Base-by-base conservation (phyloP, 2,329 filamentous ascomycete genomes). In the Daldinia sp. region DNA sequence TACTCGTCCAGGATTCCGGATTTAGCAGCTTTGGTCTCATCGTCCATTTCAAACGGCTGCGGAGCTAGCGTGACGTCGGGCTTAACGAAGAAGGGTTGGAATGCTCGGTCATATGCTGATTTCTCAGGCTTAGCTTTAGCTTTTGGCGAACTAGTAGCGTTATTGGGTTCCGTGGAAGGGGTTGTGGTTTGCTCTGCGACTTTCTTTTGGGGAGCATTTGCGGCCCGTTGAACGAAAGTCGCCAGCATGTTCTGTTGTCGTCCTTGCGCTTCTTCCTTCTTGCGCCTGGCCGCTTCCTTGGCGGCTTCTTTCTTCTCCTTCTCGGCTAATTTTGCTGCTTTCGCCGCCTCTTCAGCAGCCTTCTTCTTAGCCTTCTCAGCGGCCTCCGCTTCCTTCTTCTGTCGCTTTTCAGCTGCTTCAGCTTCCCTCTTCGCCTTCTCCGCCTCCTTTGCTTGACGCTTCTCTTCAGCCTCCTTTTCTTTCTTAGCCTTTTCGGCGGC, bases 41-140 rank as follows among this genome's bases (percentile, higher is more conserved):
- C 77, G 71, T 93, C 89, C 77, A 90, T 84, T 42, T 84, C 78
- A 30, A 88, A 88, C 2, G 82, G 83, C 55, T 84, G 81, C 0
- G 86, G 84, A 0, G 94, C 93, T 60, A 98, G 73, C n/a, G 81
- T 87, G 1, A 93, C 92, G 74, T 93, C 87, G 2, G 89, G 85
- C 65, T 93, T 91, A 51, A 96, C 76, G 69, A 92, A 94, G 78
- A 98, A 98, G 0, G 92, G 90, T 35, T 93, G 87, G 75, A 98
- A 98, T 39, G 86, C 83, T 72, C 88, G 89, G 18, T 92, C 82
- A 72, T 93, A 94, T 50, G 88, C 85, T 0, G 87, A 85, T 26
- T 80, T 74, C 3, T 75, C 58, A 5, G 75, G 72, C 60, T 76
- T 69, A 6, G 71, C 33, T 26, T 77, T 74, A 42, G 74, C 71